Evolutionary conservation across 2,329 filamentous ascomycete species (phyloP).

Genomic region (Neopestalotiopsis clavispora): DNA sequence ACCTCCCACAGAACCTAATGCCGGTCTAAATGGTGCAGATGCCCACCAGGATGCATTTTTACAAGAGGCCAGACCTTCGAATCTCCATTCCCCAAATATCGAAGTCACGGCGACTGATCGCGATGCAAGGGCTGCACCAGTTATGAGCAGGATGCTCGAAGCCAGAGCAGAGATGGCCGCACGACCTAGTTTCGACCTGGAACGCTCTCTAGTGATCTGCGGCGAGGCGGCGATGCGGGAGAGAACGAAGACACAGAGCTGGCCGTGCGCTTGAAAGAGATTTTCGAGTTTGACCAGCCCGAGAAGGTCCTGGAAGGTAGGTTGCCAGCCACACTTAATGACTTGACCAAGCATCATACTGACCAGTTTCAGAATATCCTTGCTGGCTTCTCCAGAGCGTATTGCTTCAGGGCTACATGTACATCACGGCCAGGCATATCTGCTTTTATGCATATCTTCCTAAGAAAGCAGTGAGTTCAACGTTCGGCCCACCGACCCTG

Average conservation of each 20-base stretch:
- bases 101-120: slow-evolving; percentile 33
- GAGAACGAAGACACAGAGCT: slow-evolving; percentile 60
- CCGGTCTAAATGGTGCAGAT: slow-evolving; percentile 18
- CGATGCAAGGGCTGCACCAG: slow-evolving; percentile 62
- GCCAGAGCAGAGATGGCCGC: slow-evolving; percentile 68
- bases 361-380: slow-evolving; percentile 71
- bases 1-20: slow-evolving; percentile 30
- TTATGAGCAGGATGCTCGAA: slow-evolving; percentile 80
- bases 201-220: slow-evolving; percentile 48
- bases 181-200: slow-evolving; percentile 62
- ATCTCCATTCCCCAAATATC: slow-evolving; percentile 29
- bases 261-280: slow-evolving; percentile 76
- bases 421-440: slow-evolving; percentile 90
- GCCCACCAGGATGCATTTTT: not conserved
- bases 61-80: not conserved
- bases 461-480: slow-evolving; percentile 75
- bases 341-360: not conserved
- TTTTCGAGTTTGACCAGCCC: slow-evolving; percentile 80
- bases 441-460: slow-evolving; percentile 98
- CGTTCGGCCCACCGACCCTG: not conserved
- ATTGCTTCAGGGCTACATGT: slow-evolving; percentile 91
- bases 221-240: slow-evolving; percentile 35
- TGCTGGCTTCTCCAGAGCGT: slow-evolving; percentile 94
- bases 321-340: too few species aligned
- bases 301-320: slow-evolving; percentile 84